Evolutionary conservation across 148 eudicot species (phyloP).

Genomic region (Drosera capensis): DNA sequence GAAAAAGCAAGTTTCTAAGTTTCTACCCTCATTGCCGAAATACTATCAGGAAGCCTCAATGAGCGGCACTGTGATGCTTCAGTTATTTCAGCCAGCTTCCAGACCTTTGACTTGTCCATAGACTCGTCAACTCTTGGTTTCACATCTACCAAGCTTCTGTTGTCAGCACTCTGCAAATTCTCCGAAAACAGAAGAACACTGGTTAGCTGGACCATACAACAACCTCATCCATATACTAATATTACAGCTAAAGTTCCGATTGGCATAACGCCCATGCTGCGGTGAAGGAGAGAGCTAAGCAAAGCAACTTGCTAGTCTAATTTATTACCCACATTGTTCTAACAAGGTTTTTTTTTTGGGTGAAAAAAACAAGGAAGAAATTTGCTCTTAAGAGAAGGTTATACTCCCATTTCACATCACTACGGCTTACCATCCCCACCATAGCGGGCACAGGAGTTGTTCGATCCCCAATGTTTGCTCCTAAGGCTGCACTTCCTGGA

Average conservation of each 20-base stretch:
- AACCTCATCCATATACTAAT: no score
- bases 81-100: slow-evolving; percentile 60
- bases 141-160: slow-evolving; percentile 35
- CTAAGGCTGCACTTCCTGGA: slow-evolving; percentile 35
- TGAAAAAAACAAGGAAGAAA: not conserved
- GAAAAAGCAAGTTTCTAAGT: not conserved
- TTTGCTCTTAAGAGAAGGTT: not conserved
- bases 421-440: slow-evolving; percentile 33
- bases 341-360: no score
- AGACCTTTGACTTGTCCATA: slow-evolving; percentile 45
- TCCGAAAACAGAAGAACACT: slow-evolving; percentile 2
- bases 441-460: slow-evolving; percentile 39
- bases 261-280: no score
- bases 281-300: not conserved
- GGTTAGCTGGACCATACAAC: not conserved
- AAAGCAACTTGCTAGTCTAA: not conserved
- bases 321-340: no score
- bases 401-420: no score
- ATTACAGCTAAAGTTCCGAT: no score
- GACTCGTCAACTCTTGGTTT: slow-evolving; percentile 63
- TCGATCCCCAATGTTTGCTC: slow-evolving; percentile 44
- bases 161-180: slow-evolving; percentile 49
- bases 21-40: slow-evolving; percentile 51
- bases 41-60: slow-evolving; percentile 58
- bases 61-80: slow-evolving; percentile 75